Conservation (phyloP, 805 yeast species). For the Candida bentonensis region DNA sequence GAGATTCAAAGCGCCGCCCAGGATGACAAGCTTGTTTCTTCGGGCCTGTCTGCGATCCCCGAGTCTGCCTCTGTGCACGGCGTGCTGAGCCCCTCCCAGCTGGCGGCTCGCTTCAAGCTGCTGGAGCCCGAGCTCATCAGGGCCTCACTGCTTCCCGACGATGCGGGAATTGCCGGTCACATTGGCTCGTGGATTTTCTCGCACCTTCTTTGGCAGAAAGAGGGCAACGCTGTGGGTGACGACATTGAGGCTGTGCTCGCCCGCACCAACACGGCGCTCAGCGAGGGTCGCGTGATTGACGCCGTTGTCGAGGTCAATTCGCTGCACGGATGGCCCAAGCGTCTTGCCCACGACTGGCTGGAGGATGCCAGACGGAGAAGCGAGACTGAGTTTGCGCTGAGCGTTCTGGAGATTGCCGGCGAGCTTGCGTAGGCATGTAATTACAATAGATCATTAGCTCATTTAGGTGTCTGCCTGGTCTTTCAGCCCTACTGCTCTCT, state of each 20-base stretch:
- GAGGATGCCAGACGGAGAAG: constrained; percentile 76
- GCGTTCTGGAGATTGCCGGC: constrained; percentile 17
- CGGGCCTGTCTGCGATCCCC: constrained; percentile 36
- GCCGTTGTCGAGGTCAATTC: constrained; percentile 89
- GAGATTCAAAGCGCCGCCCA: constrained; percentile 24
- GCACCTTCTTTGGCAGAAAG: constrained; percentile 57
- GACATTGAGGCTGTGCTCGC: constrained; percentile 85
- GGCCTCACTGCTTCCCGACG: constrained; percentile 81
- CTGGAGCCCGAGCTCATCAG: constrained; percentile 78
- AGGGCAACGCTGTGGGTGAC: constrained; percentile 65
- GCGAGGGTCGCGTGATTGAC: constrained; percentile 61
- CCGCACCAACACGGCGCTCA: constrained; percentile 62
- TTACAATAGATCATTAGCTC: too few species aligned
- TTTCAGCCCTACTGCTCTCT: too few species aligned
- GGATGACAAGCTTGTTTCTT: constrained; percentile 36
- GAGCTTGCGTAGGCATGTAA: not conserved
- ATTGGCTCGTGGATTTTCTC: constrained; percentile 67
- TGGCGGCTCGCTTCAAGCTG: constrained; percentile 64
- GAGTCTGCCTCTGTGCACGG: constrained; percentile 33
- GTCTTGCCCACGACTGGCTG: constrained; percentile 85
- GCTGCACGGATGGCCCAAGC: constrained; percentile 87
- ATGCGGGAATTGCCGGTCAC: constrained; percentile 92
- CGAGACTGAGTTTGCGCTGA: constrained; percentile 72
- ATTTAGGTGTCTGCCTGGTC: too few species aligned
- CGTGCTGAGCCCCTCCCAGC: constrained; percentile 63